Evolutionary conservation across 2,329 filamentous ascomycete species (phyloP), one percentile per base, ranked within the genome.

Genomic region (Pyrenochaeta sp.): DNA sequence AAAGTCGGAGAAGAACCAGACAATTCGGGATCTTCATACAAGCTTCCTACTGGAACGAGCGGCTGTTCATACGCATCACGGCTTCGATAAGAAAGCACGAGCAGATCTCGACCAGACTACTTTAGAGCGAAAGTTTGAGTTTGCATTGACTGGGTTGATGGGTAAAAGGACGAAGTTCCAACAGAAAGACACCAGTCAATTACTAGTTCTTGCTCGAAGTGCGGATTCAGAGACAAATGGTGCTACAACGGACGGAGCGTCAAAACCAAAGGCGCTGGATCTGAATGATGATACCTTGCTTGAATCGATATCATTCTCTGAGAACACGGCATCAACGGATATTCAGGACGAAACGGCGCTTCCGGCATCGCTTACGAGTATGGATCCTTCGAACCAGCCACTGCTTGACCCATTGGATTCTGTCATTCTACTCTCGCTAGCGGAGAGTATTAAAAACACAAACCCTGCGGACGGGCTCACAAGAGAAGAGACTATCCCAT

Each of bases 211-310:
- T 27, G 95, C 95, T 0, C 92, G 87, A 73, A 97, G 93, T 71
- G 81, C 80, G 11, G 77, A 45, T 3, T 54, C 63, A 32, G 54
- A 64, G 7, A 51, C 47, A 7, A 63, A 61, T 11, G 45, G 37
- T 14, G 49, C 55, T 7, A 49, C 57, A 4, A 49, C 57, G 4
- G 51, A 64, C 39, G 60, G 63, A 32, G 53, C 71, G 3, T 76
- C 77, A 2, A 78, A 75, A 37, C 92, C 92, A 0, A 84, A 89
- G 63, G 88, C 89, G 2, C 74, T 98, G 12, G 84, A 90, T 31
- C 79, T 98, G 3, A 96, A 98, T 69, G 91, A 99, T 66, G 95
- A 99, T 71, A 98, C 95, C 0, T 82, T 99, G 0, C 82, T 98
- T 1, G 95, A 99, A 72, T 85, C 87, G 2, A 94, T 99, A 33